Conservation (phyloP, 495 filamentous ascomycete genomes). For the Tricharina praecox region DNA sequence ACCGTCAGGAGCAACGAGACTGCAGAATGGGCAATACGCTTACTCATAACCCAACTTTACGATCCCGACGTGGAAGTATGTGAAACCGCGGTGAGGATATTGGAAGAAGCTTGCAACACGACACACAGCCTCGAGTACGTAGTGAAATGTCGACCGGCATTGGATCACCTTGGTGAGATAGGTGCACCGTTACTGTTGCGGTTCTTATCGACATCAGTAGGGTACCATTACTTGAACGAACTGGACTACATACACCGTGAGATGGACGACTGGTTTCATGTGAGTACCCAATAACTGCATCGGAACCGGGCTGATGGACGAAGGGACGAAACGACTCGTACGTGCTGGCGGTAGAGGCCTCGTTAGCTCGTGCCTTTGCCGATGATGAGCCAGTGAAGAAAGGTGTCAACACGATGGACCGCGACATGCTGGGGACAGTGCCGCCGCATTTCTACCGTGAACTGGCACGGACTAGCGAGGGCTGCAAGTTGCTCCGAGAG, state of each 20-base stretch:
- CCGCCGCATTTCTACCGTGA: slow-evolving; percentile 97
- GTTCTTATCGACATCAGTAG: slow-evolving; percentile 86
- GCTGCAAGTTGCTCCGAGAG: slow-evolving; percentile 71
- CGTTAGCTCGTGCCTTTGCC: slow-evolving; percentile 72
- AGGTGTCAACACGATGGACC: slow-evolving; percentile 32
- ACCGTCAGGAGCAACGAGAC: slow-evolving; percentile 27
- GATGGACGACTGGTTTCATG: slow-evolving; percentile 97
- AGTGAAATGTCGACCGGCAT: slow-evolving; percentile 83
- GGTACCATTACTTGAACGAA: slow-evolving; percentile 92
- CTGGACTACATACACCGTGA: slow-evolving; percentile 96
- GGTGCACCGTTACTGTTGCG: slow-evolving; percentile 83
- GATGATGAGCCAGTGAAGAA: slow-evolving; percentile 38
- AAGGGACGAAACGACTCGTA: slow-evolving; percentile 84
- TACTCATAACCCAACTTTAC: slow-evolving; percentile 92
- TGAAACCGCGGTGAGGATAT: slow-evolving; percentile 84
- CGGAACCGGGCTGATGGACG: too few species aligned
- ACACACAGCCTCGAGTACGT: slow-evolving; percentile 82
- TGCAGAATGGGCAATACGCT: slow-evolving; percentile 86
- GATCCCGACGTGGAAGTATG: slow-evolving; percentile 94
- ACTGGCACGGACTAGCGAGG: slow-evolving; percentile 78
- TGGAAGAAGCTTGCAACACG: slow-evolving; percentile 91
- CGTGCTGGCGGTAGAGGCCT: slow-evolving; percentile 86
- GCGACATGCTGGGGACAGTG: slow-evolving; percentile 47
- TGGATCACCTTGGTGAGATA: slow-evolving; percentile 94
- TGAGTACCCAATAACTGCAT: slow-evolving; percentile 11